phyloP scores from a whole-genome alignment of 495 filamentous ascomycete species.

The Clohesyomyces aquaticus region DNA sequence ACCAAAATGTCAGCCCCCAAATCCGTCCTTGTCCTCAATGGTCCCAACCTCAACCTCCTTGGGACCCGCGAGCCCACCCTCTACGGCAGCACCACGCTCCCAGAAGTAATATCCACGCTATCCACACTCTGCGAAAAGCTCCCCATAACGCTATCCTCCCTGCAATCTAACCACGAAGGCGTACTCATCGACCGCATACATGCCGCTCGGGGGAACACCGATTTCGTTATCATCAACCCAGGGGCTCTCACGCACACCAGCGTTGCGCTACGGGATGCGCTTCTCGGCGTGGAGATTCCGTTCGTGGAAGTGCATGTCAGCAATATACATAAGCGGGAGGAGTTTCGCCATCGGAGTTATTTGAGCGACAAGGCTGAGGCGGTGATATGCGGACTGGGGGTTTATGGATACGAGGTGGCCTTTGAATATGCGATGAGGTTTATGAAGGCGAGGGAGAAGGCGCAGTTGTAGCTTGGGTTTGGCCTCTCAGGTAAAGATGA shows the following conservation, averaged over 20 bases:
- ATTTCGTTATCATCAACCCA: constrained; percentile 70
- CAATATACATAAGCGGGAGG: constrained; percentile 69
- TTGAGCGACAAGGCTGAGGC: constrained; percentile 72
- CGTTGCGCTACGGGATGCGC: constrained; percentile 68
- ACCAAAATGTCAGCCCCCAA: constrained; percentile 45
- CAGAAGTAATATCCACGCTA: constrained; percentile 57
- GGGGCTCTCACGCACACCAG: constrained; percentile 71
- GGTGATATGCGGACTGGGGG: constrained; percentile 69
- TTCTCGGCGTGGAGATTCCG: constrained; percentile 64
- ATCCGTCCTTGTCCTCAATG: constrained; percentile 74
- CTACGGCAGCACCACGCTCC: constrained; percentile 67
- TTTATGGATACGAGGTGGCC: constrained; percentile 70
- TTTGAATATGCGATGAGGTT: constrained; percentile 62
- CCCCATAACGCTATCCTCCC: constrained; percentile 52
- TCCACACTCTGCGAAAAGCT: constrained; percentile 51
- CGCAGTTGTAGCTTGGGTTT: constrained; percentile 19
- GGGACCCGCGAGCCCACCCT: constrained; percentile 72
- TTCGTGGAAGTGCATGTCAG: constrained; percentile 74
- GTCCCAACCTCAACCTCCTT: constrained; percentile 80
- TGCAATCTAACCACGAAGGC: constrained; percentile 70
- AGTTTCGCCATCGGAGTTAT: constrained; percentile 66
- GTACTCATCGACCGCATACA: constrained; percentile 54
- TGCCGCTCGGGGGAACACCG: constrained; percentile 48
- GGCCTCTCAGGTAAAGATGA: neutral
- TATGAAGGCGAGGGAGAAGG: constrained; percentile 49